Percentiles rank a stretch among this genome's conserved stretches.
Evolutionary conservation across 805 yeast genomes (phyloP).

Genomic region (Candida nonsorbophila): DNA sequence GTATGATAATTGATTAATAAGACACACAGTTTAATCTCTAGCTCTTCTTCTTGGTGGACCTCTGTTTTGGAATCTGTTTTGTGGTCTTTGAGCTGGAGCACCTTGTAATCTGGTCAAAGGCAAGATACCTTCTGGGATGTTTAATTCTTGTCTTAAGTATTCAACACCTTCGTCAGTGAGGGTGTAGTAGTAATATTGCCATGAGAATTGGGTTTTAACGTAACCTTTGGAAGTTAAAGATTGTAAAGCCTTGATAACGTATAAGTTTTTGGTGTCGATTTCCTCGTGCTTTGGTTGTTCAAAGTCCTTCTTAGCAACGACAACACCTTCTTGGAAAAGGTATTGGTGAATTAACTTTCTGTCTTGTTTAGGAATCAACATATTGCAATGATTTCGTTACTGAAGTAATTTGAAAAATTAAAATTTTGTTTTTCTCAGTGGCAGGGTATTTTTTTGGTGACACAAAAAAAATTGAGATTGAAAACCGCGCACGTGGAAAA

Average conservation of each 20-base stretch:
- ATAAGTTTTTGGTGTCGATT: constrained; percentile 96
- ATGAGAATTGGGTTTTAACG: constrained; percentile 99
- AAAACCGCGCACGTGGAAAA: no score
- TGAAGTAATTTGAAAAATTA: neutral
- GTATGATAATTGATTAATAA: constrained; percentile 2
- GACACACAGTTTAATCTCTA: constrained; percentile 34
- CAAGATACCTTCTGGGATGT: constrained; percentile 97
- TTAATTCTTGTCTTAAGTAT: constrained; percentile 95
- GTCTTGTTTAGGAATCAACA: constrained; percentile 99
- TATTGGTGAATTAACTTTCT: constrained; percentile 99
- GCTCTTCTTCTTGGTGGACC: constrained; percentile 58
- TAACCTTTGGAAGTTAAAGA: constrained; percentile 97
- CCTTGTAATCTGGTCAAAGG: constrained; percentile 97
- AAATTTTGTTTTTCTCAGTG: no score
- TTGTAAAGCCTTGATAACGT: constrained; percentile 97
- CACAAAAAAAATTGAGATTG: no score
- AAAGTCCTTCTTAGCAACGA: constrained; percentile 99
- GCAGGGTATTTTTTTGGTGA: no score
- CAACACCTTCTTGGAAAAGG: constrained; percentile 99
- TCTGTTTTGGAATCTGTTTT: constrained; percentile 39
- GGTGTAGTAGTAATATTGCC: constrained; percentile 99
- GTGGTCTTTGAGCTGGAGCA: constrained; percentile 78
- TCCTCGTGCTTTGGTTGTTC: constrained; percentile 97
- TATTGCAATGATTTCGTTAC: constrained; percentile 24
- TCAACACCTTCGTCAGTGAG: constrained; percentile 99